phyloP scores from a whole-genome alignment of 2,329 filamentous ascomycete species.

The Hyphodiscus sp. region DNA sequence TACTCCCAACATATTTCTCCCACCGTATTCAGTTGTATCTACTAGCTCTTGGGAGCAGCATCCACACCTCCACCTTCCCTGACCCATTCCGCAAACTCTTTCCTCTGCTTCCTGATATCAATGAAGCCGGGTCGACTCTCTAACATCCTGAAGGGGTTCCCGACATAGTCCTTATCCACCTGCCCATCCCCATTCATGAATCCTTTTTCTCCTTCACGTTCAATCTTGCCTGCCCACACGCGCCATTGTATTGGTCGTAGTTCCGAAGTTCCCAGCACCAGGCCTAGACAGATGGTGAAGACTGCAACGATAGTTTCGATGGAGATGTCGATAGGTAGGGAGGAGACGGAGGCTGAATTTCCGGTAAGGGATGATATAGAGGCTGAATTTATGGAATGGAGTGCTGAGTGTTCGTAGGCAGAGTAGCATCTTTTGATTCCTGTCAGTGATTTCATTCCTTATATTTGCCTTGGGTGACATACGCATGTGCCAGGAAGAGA shows the following conservation, averaged over 20 bases:
- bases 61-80: constrained; percentile 31
- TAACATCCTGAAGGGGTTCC: constrained; percentile 73
- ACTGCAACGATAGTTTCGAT: constrained; percentile 80
- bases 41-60: constrained; percentile 15
- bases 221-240: constrained; percentile 77
- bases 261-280: constrained; percentile 70
- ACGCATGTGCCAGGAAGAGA: constrained; percentile 81
- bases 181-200: constrained; percentile 53
- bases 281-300: constrained; percentile 71
- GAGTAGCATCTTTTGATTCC: constrained; percentile 73
- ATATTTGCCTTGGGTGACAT: constrained; percentile 34
- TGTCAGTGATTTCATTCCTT: neutral
- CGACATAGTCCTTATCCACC: constrained; percentile 61
- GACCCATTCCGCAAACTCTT: constrained; percentile 73
- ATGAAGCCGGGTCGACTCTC: constrained; percentile 81
- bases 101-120: constrained; percentile 76
- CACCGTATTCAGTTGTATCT: neutral
- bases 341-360: constrained; percentile 32
- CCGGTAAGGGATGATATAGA: constrained; percentile 38
- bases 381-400: constrained; percentile 53
- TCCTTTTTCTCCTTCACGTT: constrained; percentile 62
- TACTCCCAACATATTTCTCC: neutral
- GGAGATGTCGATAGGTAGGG: constrained; percentile 77
- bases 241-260: constrained; percentile 82
- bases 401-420: constrained; percentile 80